A percentile compares a stretch with the other conserved stretches of the same genome.
Conservation (phyloP, 2,329 filamentous ascomycete species). For the Beauveria brongniartii region DNA sequence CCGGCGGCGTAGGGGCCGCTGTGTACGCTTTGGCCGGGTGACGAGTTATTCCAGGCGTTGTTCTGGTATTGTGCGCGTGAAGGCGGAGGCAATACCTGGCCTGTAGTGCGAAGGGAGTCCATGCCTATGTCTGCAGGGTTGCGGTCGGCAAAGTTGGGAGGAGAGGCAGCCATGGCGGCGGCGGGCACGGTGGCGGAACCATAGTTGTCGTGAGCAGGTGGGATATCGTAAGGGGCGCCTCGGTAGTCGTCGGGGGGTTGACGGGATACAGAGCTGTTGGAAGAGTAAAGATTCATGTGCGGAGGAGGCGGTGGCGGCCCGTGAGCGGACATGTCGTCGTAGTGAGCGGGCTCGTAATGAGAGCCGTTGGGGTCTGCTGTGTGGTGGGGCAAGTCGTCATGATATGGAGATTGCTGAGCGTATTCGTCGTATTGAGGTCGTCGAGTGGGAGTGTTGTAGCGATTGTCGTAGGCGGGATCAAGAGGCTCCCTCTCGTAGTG, state of each 20-base stretch:
- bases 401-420: constrained; percentile 17
- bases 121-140: constrained; percentile 53
- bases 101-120: constrained; percentile 45
- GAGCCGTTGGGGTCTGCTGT: background rate
- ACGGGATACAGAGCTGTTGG: constrained; percentile 15
- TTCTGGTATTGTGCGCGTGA: constrained; percentile 23
- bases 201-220: constrained; percentile 61
- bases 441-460: constrained; percentile 10
- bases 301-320: constrained; percentile 13
- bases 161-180: constrained; percentile 58
- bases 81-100: constrained; percentile 30
- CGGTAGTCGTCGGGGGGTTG: constrained; percentile 16
- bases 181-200: constrained; percentile 44
- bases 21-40: background rate
- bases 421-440: constrained; percentile 2
- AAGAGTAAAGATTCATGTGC: constrained; percentile 18
- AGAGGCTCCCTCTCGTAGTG: constrained; percentile 29
- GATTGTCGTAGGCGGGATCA: constrained; percentile 16
- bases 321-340: background rate
- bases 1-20: constrained; percentile 16
- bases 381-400: constrained; percentile 17
- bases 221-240: constrained; percentile 31
- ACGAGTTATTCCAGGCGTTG: background rate
- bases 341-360: constrained; percentile 7
- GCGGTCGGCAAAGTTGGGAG: constrained; percentile 56